Conservation (phyloP, 2,329 filamentous ascomycete genomes). For the Aureobasidium mangrovei region DNA sequence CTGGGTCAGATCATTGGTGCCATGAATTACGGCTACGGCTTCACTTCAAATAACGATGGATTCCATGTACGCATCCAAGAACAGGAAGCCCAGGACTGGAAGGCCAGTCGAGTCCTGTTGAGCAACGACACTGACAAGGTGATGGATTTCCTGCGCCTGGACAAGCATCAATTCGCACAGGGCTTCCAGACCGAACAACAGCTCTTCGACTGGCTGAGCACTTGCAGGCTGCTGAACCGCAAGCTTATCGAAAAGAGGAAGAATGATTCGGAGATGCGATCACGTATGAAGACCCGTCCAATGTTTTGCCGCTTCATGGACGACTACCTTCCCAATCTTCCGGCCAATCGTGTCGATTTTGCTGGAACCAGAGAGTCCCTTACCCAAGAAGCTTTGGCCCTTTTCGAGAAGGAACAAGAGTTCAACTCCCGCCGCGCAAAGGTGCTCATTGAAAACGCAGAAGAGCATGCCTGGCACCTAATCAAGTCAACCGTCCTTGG, state of each 20-base stretch:
- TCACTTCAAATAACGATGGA: slow-evolving; percentile 56
- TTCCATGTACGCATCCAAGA: slow-evolving; percentile 59
- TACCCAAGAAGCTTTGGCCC: slow-evolving; percentile 44
- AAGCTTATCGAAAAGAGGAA: slow-evolving; percentile 21
- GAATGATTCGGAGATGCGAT: slow-evolving; percentile 46
- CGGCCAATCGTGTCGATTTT: slow-evolving; percentile 14
- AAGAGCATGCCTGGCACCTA: slow-evolving; percentile 19
- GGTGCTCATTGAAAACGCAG: slow-evolving; percentile 18
- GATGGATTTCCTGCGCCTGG: slow-evolving; percentile 56
- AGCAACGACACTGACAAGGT: slow-evolving; percentile 48
- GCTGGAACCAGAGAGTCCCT: slow-evolving; percentile 37
- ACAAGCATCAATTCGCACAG: slow-evolving; percentile 40
- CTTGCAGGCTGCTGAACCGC: slow-evolving; percentile 51
- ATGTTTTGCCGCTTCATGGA: slow-evolving; percentile 54
- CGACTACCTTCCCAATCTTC: slow-evolving; percentile 47
- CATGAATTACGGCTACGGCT: slow-evolving; percentile 49
- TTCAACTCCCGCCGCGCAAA: slow-evolving; percentile 17
- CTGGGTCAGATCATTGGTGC: slow-evolving; percentile 57
- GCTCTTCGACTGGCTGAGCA: slow-evolving; percentile 54
- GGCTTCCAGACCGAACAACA: slow-evolving; percentile 48
- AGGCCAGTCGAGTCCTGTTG: slow-evolving; percentile 48
- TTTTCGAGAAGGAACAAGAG: slow-evolving; percentile 21
- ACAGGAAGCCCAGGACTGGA: slow-evolving; percentile 52
- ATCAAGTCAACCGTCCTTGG: slow-evolving; percentile 16
- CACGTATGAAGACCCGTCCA: slow-evolving; percentile 46